Base-by-base conservation (phyloP, 176 grass and related monocot genomes). In the Lolium multiflorum region DNA sequence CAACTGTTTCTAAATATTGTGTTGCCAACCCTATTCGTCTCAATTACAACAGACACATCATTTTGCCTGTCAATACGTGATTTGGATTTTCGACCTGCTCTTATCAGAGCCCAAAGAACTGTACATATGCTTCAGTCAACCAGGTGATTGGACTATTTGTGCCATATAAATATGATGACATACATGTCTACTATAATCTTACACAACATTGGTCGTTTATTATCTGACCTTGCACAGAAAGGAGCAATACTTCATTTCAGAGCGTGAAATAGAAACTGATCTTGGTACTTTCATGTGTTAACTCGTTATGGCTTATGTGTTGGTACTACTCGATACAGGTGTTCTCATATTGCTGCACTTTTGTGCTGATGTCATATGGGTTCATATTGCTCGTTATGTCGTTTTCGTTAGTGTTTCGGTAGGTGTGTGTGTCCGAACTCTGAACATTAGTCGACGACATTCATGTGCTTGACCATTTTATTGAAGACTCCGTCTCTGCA, bases 311-410 rank as follows among this genome's bases (percentile, higher is more conserved):
- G 74, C 14, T 13, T 47, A 28, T 28, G 41, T 21, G 21, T 65
- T 65, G 22, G 15, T 41, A 49, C 25, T 31, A 44, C 78, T 80
- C 41, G 21, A 48, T 48, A 11, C 46, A 48, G 46, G 46, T 48
- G 46, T 48, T 48, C 47, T 11, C 49, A 51, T 51, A 11, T 54
- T 16, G 51, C 14, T 54, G 11, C 48, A 54, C 51, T 5, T 54
- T 2, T 64, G 21, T 28, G 78, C 12, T 31, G 14, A 25, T 20
- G 59, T 60, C 22, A 12, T 49, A 37, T 52, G 46, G 44, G 26
- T 69, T 81, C 47, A n/a, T 47, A 54, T 54, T 38, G 28, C 63
- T 82, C 46, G 16, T n/a, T 28, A 81, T 37, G 79, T 81, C 46
- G 17, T 69, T 82, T 66, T 81, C 62, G 49, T 17, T 65, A 20